Evolutionary conservation across 2,329 filamentous ascomycete species (phyloP).

Genomic region (Xylaria sp.): DNA sequence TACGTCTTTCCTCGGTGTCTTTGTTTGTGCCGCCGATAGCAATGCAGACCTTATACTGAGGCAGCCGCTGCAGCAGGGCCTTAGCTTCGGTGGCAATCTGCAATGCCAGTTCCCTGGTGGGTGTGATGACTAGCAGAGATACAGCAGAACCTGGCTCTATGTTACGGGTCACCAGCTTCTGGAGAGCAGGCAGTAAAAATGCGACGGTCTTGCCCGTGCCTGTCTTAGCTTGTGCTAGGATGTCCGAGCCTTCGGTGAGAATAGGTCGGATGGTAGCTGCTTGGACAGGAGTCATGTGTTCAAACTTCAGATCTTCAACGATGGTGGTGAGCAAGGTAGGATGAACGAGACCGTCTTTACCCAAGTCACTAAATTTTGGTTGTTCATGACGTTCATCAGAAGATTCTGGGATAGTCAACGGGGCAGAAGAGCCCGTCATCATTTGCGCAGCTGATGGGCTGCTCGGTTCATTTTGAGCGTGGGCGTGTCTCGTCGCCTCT

Average conservation of each 20-base stretch:
- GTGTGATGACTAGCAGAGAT: constrained; percentile 73
- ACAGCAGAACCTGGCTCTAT: constrained; percentile 55
- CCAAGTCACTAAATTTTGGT: constrained; percentile 28
- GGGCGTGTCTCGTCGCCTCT: constrained; percentile 9
- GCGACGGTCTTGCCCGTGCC: constrained; percentile 89
- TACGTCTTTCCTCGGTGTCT: constrained; percentile 75
- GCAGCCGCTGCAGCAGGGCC: constrained; percentile 76
- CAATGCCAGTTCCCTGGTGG: constrained; percentile 76
- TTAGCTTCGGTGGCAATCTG: constrained; percentile 78
- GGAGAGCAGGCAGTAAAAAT: constrained; percentile 84
- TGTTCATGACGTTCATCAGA: background rate
- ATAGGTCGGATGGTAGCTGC: constrained; percentile 62
- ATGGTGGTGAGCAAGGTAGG: constrained; percentile 61
- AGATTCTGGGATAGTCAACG: constrained; percentile 17
- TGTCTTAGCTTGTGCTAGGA: constrained; percentile 85
- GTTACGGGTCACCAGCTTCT: constrained; percentile 71
- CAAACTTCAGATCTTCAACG: constrained; percentile 60
- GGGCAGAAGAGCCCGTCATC: constrained; percentile 15
- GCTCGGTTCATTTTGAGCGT: constrained; percentile 18
- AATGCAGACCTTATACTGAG: constrained; percentile 79
- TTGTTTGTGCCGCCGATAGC: constrained; percentile 85
- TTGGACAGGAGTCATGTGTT: constrained; percentile 67
- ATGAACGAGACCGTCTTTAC: constrained; percentile 49
- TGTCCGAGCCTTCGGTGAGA: constrained; percentile 58
- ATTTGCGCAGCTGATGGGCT: constrained; percentile 6